These are phyloP conservation scores for Pythium apleroticum DNA, from an alignment of 352 stramenopile genomes.

Conservation along the genomic window DNA sequence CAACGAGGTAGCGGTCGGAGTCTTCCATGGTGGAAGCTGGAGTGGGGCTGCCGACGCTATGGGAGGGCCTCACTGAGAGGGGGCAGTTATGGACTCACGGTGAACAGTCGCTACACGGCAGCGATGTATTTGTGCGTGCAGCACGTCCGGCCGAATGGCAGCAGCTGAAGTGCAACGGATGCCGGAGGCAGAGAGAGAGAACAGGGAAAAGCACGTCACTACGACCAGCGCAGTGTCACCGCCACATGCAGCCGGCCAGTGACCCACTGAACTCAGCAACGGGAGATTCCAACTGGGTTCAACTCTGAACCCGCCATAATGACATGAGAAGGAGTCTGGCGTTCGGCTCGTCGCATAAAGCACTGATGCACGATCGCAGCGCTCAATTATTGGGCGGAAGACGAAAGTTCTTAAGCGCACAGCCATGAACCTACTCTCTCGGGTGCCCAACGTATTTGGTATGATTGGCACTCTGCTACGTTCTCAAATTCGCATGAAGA, in stretches of 20 bases:
- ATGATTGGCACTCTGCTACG: too few species aligned
- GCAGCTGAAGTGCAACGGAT: conserved; percentile 3
- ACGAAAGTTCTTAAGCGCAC: too few species aligned
- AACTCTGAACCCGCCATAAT: background rate
- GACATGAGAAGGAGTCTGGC: background rate
- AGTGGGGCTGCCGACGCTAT: background rate
- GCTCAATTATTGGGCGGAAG: too few species aligned
- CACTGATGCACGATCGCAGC: background rate
- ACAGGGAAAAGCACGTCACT: background rate
- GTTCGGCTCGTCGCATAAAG: conserved; percentile 3
- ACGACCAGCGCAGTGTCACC: background rate
- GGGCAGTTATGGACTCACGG: background rate
- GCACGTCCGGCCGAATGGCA: background rate
- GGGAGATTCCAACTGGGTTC: background rate
- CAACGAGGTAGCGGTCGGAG: conserved; percentile 10
- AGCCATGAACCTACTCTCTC: too few species aligned
- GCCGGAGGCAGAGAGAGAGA: background rate
- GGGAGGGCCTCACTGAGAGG: background rate
- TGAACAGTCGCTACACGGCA: background rate
- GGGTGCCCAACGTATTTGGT: too few species aligned
- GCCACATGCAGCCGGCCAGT: background rate
- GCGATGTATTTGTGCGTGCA: background rate
- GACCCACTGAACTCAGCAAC: background rate
- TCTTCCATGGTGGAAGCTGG: background rate
- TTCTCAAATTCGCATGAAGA: background rate